Evolutionary conservation across 148 eudicot species (phyloP).

Genomic region (Vaccinium vitisidaea): DNA sequence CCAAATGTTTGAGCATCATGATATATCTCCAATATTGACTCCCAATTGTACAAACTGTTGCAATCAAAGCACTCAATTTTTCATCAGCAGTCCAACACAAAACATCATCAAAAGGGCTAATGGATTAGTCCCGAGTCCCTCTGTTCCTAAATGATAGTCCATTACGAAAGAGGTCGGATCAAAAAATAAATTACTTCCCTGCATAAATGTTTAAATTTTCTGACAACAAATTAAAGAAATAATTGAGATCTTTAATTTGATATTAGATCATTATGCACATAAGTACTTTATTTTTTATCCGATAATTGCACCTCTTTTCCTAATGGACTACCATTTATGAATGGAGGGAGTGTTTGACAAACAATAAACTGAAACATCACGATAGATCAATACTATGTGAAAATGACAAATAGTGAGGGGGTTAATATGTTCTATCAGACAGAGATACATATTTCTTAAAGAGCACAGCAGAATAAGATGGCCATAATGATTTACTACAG

Average conservation of each 20-base stretch:
- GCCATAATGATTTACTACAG: conserved; percentile 8
- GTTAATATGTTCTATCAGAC: neutral
- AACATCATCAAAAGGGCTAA: neutral
- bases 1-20: conserved; percentile 81
- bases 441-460: neutral
- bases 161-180: too few species aligned
- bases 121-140: too few species aligned
- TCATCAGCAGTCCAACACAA: neutral
- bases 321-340: too few species aligned
- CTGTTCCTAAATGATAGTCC: too few species aligned
- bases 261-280: too few species aligned
- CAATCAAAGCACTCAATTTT: conserved; percentile 8
- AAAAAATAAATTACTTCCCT: too few species aligned
- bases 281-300: too few species aligned
- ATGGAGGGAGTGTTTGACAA: neutral
- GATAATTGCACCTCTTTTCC: too few species aligned
- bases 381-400: neutral
- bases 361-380: neutral
- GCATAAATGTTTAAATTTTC: too few species aligned
- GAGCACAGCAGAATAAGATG: neutral
- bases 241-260: too few species aligned
- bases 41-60: conserved; percentile 72
- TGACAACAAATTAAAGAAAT: too few species aligned
- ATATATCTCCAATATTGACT: conserved; percentile 74
- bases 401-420: neutral